Evolutionary conservation across 2,329 filamentous ascomycete species (phyloP).

Genomic region (Pseudocercospora fuligena): DNA sequence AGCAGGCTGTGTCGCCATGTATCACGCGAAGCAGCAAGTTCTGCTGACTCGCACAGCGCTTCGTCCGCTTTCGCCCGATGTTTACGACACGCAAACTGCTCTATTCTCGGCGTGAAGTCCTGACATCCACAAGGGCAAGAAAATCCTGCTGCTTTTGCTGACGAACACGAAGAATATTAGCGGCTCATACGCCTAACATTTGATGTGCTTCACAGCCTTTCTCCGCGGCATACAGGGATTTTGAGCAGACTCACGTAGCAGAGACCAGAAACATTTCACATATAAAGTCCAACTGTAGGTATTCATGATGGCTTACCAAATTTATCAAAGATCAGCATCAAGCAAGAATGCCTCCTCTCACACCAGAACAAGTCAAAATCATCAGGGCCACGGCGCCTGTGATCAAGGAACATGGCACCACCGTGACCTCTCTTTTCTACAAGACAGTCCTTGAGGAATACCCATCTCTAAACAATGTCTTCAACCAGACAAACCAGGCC

Average conservation of each 20-base stretch:
- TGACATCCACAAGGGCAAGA: slow-evolving; percentile 2
- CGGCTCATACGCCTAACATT: background rate
- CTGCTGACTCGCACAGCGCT: background rate
- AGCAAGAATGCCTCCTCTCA: slow-evolving; percentile 53
- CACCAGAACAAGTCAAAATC: slow-evolving; percentile 64
- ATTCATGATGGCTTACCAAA: background rate
- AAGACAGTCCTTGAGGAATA: slow-evolving; percentile 67
- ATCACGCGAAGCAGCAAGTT: background rate
- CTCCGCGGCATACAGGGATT: background rate
- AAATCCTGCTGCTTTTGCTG: slow-evolving; percentile 12
- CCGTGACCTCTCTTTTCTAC: slow-evolving; percentile 75
- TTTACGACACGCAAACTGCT: slow-evolving; percentile 7
- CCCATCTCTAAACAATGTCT: slow-evolving; percentile 70
- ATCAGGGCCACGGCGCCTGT: slow-evolving; percentile 74
- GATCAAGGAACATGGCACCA: slow-evolving; percentile 68
- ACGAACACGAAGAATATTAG: slow-evolving; percentile 4
- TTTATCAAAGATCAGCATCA: background rate
- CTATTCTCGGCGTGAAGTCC: slow-evolving; percentile 18
- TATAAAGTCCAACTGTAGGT: background rate
- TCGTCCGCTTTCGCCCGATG: slow-evolving; percentile 15
- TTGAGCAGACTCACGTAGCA: background rate
- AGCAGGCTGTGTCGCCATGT: background rate
- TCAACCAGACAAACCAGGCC: slow-evolving; percentile 72
- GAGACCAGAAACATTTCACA: background rate
- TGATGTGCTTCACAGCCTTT: background rate